These are phyloP conservation scores for Trichoderma cornu-damae DNA, from an alignment of 2,329 filamentous ascomycete genomes.

Conservation along the genomic window DNA sequence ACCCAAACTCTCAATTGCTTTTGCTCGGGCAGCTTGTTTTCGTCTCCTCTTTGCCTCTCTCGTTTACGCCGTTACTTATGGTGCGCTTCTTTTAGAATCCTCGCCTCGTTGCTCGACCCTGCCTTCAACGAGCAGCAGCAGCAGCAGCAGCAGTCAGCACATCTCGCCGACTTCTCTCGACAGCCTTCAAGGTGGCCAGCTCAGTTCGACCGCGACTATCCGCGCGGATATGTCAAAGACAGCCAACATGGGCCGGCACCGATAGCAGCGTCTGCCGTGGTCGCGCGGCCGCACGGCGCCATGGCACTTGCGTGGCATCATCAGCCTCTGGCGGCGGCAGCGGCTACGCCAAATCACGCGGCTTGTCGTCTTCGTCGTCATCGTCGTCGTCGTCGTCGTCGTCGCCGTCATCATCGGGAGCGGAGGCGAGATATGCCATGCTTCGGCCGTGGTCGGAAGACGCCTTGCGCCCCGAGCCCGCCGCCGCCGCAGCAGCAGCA, in stretches of 20 bases:
- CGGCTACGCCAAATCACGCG: constrained; percentile 24
- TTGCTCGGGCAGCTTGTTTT: too few relatives aligned
- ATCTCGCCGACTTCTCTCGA: constrained; percentile 8
- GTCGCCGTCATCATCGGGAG: too few relatives aligned
- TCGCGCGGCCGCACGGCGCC: constrained; percentile 35
- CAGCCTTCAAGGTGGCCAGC: constrained; percentile 33
- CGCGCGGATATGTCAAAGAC: constrained; percentile 38
- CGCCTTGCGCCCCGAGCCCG: constrained; percentile 21
- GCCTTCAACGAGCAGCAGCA: too few relatives aligned
- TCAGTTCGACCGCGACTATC: constrained; percentile 40
- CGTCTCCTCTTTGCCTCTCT: too few relatives aligned
- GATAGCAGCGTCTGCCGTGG: constrained; percentile 35
- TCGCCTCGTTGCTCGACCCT: too few relatives aligned
- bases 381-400: too few relatives aligned
- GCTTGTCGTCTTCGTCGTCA: constrained; percentile 22
- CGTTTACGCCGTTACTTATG: not conserved
- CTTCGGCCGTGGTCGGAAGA: constrained; percentile 25
- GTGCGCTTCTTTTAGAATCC: too few relatives aligned
- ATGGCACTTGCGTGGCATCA: constrained; percentile 26
- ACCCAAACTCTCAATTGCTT: too few relatives aligned
- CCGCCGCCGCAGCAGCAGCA: too few relatives aligned
- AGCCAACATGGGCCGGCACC: constrained; percentile 37
- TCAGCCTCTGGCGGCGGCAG: constrained; percentile 15
- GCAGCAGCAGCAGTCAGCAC: too few relatives aligned
- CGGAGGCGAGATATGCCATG: constrained; percentile 14